These are phyloP conservation scores for Kandelia obovata DNA, from an alignment of 345 rosid genomes.

Conservation along the genomic window DNA sequence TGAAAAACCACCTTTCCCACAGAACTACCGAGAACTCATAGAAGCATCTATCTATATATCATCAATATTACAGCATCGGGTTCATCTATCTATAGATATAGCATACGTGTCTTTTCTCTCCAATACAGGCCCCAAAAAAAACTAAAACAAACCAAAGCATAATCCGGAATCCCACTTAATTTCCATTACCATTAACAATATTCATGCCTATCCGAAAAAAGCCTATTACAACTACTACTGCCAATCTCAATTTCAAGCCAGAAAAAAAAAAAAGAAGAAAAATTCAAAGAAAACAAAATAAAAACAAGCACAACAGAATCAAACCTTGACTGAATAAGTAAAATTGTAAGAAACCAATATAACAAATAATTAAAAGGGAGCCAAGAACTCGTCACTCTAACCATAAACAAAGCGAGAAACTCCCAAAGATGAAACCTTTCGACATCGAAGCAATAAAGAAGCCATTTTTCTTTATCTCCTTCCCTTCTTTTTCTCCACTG, in stretches of 20 bases:
- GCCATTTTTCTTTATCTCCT: conserved; percentile 29
- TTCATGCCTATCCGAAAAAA: too few relatives aligned
- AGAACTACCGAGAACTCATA: neutral
- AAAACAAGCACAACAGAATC: too few relatives aligned
- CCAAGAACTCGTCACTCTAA: conserved; percentile 21
- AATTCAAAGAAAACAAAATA: too few relatives aligned
- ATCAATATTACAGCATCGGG: neutral
- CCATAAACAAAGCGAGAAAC: conserved; percentile 50
- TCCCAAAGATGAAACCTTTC: conserved; percentile 54
- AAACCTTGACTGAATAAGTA: neutral
- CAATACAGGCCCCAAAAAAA: too few relatives aligned
- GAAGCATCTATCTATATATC: neutral
- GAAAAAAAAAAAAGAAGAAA: too few relatives aligned
- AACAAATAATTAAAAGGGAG: neutral
- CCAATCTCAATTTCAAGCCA: too few relatives aligned
- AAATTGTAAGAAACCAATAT: neutral
- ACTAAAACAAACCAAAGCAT: too few relatives aligned
- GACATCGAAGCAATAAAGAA: conserved; percentile 44
- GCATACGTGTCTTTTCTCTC: neutral
- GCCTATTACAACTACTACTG: too few relatives aligned
- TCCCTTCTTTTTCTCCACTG: neutral
- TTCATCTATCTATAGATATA: neutral
- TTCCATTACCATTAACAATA: too few relatives aligned
- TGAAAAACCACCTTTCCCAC: neutral
- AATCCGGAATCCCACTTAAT: too few relatives aligned